phyloP scores from a whole-genome alignment of 2,329 filamentous ascomycete genomes.

The Golovinomyces cichoracearum region DNA sequence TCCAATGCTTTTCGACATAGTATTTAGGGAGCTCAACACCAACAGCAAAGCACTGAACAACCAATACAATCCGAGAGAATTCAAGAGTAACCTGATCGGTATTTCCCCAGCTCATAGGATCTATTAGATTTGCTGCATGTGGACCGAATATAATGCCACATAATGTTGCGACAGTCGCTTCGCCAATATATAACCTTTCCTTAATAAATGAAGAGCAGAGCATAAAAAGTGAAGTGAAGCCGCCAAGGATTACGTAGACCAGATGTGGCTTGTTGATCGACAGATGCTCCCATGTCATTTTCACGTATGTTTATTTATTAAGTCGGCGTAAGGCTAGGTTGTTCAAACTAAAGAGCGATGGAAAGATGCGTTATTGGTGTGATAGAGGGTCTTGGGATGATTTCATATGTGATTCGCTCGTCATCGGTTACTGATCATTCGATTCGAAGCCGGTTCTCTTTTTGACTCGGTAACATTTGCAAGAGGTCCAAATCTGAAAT shows the following conservation, averaged over 20 bases:
- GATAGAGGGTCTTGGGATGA: too few species aligned
- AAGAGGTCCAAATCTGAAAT: too few species aligned
- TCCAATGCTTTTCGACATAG: conserved; percentile 98
- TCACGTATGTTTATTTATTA: too few species aligned
- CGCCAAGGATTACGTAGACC: conserved; percentile 94
- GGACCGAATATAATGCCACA: conserved; percentile 77
- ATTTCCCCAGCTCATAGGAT: conserved; percentile 53
- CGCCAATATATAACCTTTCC: conserved; percentile 93
- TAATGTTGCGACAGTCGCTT: conserved; percentile 78
- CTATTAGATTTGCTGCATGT: conserved; percentile 55
- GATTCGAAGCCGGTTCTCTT: too few species aligned
- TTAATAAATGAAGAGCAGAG: conserved; percentile 94
- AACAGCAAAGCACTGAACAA: conserved; percentile 79
- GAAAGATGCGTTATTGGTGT: too few species aligned
- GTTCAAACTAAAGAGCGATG: too few species aligned
- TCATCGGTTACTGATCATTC: too few species aligned
- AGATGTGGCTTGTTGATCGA: conserved; percentile 81
- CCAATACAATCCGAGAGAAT: conserved; percentile 67
- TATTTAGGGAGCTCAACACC: conserved; percentile 73
- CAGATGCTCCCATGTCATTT: conserved; percentile 56
- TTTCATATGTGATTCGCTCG: too few species aligned
- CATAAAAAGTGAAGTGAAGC: conserved; percentile 97
- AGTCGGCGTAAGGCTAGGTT: too few species aligned
- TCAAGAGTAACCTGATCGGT: conserved; percentile 70
- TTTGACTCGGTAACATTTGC: too few species aligned